Evolutionary conservation across 2,329 filamentous ascomycete genomes (phyloP), one percentile per base, ranked within the genome.

Genomic region (Teratosphaeria pseudoeucalypti): DNA sequence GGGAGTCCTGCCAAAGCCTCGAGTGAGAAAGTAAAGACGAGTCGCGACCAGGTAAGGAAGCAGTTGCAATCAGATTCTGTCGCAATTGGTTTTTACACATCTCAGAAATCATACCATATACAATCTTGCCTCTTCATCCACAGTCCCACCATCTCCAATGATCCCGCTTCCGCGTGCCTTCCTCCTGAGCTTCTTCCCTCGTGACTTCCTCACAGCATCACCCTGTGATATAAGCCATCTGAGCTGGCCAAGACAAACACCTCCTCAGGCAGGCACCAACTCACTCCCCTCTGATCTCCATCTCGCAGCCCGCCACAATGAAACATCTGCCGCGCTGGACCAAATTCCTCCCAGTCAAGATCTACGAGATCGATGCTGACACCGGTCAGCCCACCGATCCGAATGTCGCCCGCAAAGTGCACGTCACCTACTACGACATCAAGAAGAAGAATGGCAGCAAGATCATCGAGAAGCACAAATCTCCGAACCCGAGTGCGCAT

Each of bases 321-420:
- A 55, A 34, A 10, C 5, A 27, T 3, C 23, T 49, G 1, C 49
- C 47, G 10, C 37, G 39, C 29, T 58, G 58, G 43, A 58, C 60
- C 57, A 60, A 62, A 52, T 56, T 58, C 32, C 62, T 60, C 32
- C 62, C 61, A 3, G 61, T 68, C 57, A 62, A 60, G 12, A 52
- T 63, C 16, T 62, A 62, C 12, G 34, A 64, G 12, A 59, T 68
- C 37, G 66, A 68, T 59, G 64, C 68, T 71, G 64, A 71, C 65
- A 70, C 66, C 34, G 62, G 64, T 52, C 59, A 70, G 68, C 67
- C 65, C 52, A 57, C 66, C 56, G 62, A 64, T 34, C 52, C 60
- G 1, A 60, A 62, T 39, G 52, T 64, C n/a, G 59, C 60, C 29
- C 57, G 55, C 47, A 63, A 60, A 39, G 56, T 59, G 6, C 55